Percentiles rank a stretch among this genome's conserved stretches.
Evolutionary conservation across 768 basidiomycete species (phyloP).

Genomic region (Suillus placidus): DNA sequence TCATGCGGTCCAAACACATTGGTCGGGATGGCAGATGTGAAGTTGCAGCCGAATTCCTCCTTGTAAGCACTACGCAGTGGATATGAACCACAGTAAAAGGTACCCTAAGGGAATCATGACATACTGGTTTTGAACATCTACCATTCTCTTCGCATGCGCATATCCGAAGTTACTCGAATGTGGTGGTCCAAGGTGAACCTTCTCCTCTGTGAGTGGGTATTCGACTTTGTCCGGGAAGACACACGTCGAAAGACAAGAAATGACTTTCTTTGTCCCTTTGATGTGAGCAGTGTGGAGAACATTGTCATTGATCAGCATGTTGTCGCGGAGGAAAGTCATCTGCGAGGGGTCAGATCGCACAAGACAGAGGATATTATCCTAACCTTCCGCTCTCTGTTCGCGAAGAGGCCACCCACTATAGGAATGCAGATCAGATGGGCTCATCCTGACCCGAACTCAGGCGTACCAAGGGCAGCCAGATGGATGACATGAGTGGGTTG

Average conservation of each 20-base stretch:
- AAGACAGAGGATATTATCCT: slow-evolving; percentile 13
- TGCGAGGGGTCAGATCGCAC: slow-evolving; percentile 29
- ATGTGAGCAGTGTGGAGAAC: slow-evolving; percentile 78
- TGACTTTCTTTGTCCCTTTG: slow-evolving; percentile 70
- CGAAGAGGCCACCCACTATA: slow-evolving; percentile 91
- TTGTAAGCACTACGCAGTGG: slow-evolving; percentile 75
- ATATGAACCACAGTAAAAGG: slow-evolving; percentile 8
- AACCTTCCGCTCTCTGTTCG: slow-evolving; percentile 94
- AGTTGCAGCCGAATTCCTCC: slow-evolving; percentile 92
- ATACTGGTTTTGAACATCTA: slow-evolving; percentile 94
- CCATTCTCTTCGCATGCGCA: slow-evolving; percentile 93
- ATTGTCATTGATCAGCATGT: slow-evolving; percentile 94
- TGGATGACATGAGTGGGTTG: slow-evolving; percentile 97
- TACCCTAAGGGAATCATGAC: slow-evolving; percentile 23
- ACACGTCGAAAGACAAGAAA: slow-evolving; percentile 96
- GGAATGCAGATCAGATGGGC: slow-evolving; percentile 14
- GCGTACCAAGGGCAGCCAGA: slow-evolving; percentile 87
- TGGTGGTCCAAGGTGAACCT: slow-evolving; percentile 90
- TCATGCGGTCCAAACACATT: slow-evolving; percentile 96
- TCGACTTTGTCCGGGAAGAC: slow-evolving; percentile 96
- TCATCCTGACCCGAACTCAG: not conserved
- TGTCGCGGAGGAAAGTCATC: slow-evolving; percentile 93
- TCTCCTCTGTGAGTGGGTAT: slow-evolving; percentile 91
- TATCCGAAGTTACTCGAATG: slow-evolving; percentile 97
- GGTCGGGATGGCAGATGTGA: slow-evolving; percentile 96